phyloP scores from a whole-genome alignment of 2,329 filamentous ascomycete genomes.

The Claviceps arundinis region DNA sequence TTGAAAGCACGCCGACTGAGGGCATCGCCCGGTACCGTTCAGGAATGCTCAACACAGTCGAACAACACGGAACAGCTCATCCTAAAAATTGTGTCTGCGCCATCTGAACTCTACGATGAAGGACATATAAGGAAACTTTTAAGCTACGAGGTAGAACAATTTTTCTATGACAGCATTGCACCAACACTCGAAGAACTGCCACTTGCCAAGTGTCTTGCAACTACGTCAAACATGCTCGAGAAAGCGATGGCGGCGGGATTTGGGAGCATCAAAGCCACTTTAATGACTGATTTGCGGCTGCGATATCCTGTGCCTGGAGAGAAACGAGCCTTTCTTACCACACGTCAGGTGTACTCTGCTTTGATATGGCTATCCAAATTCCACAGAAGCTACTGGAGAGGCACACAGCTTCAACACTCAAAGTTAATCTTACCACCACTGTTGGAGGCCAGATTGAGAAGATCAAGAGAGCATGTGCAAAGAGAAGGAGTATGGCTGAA shows the following conservation, averaged over 20 bases:
- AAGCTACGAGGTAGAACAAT: constrained; percentile 54
- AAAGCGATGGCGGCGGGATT: constrained; percentile 17
- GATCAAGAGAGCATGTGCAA: constrained; percentile 5
- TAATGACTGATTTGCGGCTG: constrained; percentile 42
- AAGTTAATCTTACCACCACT: constrained; percentile 40
- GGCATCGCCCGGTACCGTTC: constrained; percentile 9
- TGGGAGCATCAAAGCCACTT: constrained; percentile 33
- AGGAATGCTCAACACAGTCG: neutral
- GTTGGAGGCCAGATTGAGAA: constrained; percentile 29
- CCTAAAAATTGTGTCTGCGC: constrained; percentile 47
- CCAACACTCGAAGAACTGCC: constrained; percentile 31
- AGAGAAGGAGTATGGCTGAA: constrained; percentile 41
- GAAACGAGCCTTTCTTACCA: constrained; percentile 33
- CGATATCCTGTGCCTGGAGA: constrained; percentile 43
- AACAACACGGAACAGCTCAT: constrained; percentile 27
- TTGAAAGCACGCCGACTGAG: constrained; percentile 28
- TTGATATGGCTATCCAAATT: constrained; percentile 51
- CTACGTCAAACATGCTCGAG: constrained; percentile 19
- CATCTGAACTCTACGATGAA: constrained; percentile 31
- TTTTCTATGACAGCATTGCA: constrained; percentile 47
- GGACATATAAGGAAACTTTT: constrained; percentile 52
- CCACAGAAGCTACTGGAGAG: constrained; percentile 39
- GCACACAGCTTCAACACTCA: constrained; percentile 11
- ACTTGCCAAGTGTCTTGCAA: constrained; percentile 38
- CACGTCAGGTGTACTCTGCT: constrained; percentile 36